These are phyloP conservation scores for Nowakowskiella sp. DNA, from an alignment of 192 early-diverging fungal genomes.

Conservation along the genomic window DNA sequence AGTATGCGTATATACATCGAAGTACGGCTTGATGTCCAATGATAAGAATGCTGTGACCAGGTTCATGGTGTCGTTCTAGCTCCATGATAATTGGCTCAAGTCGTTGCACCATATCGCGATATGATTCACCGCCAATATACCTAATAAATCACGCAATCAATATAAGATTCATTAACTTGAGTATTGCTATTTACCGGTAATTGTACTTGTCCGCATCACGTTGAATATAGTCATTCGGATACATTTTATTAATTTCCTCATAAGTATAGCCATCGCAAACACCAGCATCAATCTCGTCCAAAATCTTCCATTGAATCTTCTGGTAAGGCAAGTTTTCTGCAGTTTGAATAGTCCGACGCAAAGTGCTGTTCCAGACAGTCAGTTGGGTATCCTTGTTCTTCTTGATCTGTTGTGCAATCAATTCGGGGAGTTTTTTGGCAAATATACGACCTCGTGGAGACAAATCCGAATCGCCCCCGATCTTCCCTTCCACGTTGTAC, in stretches of 20 bases:
- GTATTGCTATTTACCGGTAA: constrained; percentile 52
- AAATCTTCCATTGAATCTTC: constrained; percentile 91
- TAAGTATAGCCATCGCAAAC: constrained; percentile 98
- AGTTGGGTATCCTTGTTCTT: constrained; percentile 27
- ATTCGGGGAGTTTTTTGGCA: constrained; percentile 70
- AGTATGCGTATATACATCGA: constrained; percentile 96
- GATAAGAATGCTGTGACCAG: constrained; percentile 81
- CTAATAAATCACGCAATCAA: constrained; percentile 5
- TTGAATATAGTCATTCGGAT: constrained; percentile 89
- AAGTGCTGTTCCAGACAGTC: constrained; percentile 91
- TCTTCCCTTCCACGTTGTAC: constrained; percentile 84
- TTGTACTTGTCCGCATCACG: constrained; percentile 96
- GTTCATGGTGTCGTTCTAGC: constrained; percentile 79
- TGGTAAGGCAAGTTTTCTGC: constrained; percentile 70
- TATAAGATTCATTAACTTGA: not conserved
- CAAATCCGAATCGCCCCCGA: constrained; percentile 92
- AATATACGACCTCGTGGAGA: constrained; percentile 81
- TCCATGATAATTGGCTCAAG: constrained; percentile 99
- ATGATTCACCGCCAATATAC: constrained; percentile 63
- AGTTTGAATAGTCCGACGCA: constrained; percentile 89
- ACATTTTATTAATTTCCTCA: constrained; percentile 91
- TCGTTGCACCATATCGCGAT: constrained; percentile 89
- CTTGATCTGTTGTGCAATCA: constrained; percentile 69
- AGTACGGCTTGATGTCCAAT: constrained; percentile 97
- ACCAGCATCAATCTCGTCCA: constrained; percentile 96